Evolutionary conservation across 164 flowering plant species (phyloP), one percentile per base, ranked within the genome.

Genomic region (Nymphaea thermarum): DNA sequence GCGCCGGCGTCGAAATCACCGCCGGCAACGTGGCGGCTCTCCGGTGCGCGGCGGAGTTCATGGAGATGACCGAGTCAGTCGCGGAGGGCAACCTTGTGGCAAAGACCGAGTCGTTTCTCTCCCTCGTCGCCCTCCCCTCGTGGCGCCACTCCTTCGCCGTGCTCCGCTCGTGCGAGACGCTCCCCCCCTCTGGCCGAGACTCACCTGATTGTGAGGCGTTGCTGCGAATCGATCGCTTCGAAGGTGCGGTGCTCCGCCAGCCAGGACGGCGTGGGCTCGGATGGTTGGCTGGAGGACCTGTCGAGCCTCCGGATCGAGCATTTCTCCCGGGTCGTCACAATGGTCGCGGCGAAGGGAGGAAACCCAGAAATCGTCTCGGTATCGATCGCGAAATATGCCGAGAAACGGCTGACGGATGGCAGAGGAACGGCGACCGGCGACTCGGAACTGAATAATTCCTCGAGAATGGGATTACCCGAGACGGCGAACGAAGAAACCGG

Each of bases 231-330:
- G 43, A 77, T 84, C 47, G 81, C 81, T 71, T 77, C 80, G 82
- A 82, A 80, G 76, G 82, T 74, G 75, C 70, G 70, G 51, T 5
- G 74, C 75, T 43, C 70, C 61, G 36, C 3, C 18, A 42, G 16
- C 36, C 36, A 25, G 36, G 36, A 25, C 36, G 36, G 36, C 36
- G 36, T 25, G 16, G 8, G 36, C 44, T 45, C 42, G 60, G 16
- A 1, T 25, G 81, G 85, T 85, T 82, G 87, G 86, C 76, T 84
- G 71, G 78, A 82, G 71, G 87, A 84, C 73, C 79, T 84, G 4
- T 76, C 80, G 10, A 0, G 10, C 16, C 83, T 82, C 25, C 67
- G 78, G 53, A 80, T 80, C 14, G 84, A 83, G 71, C 82, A 82
- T 68, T 82, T 84, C 43, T 68, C 74, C 3, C 68, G 70, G 70